Evolutionary conservation across 2,329 filamentous ascomycete genomes (phyloP).

Genomic region (Fusarium humuli): DNA sequence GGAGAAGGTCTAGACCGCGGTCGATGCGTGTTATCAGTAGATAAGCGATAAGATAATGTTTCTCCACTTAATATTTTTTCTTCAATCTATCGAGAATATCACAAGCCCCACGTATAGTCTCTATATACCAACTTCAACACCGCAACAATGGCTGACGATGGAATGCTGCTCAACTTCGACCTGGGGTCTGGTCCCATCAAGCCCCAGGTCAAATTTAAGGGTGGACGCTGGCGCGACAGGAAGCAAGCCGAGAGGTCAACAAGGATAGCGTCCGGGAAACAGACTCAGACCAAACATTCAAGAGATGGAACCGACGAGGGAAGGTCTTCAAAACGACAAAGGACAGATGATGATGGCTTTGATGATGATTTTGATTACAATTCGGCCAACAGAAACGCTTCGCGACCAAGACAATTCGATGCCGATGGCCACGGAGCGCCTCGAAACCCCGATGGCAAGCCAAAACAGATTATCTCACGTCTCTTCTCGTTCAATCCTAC

Average conservation of each 20-base stretch:
- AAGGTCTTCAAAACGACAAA: constrained; percentile 60
- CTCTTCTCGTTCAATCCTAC: constrained; percentile 91
- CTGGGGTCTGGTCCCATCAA: constrained; percentile 75
- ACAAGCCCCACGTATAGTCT: constrained; percentile 40
- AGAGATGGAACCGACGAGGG: constrained; percentile 46
- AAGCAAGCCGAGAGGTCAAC: constrained; percentile 69
- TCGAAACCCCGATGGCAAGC: constrained; percentile 42
- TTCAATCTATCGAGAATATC: constrained; percentile 25
- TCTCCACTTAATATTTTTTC: constrained; percentile 33
- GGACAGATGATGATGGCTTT: constrained; percentile 43
- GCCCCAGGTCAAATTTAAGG: constrained; percentile 76
- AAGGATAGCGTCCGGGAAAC: constrained; percentile 41
- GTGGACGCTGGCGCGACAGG: constrained; percentile 93
- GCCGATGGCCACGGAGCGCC: constrained; percentile 32
- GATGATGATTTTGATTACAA: constrained; percentile 34
- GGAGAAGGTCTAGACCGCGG: constrained; percentile 6
- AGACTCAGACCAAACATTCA: constrained; percentile 34
- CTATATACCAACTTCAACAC: constrained; percentile 31
- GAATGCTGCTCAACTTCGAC: constrained; percentile 93
- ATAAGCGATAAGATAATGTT: constrained; percentile 12
- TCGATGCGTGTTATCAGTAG: constrained; percentile 42
- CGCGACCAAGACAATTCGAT: constrained; percentile 28
- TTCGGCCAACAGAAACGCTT: constrained; percentile 12
- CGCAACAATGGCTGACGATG: constrained; percentile 85
- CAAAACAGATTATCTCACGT: constrained; percentile 81